Base-by-base conservation (phyloP, 78 protist genomes). In the Dictyostelium firmibasis region DNA sequence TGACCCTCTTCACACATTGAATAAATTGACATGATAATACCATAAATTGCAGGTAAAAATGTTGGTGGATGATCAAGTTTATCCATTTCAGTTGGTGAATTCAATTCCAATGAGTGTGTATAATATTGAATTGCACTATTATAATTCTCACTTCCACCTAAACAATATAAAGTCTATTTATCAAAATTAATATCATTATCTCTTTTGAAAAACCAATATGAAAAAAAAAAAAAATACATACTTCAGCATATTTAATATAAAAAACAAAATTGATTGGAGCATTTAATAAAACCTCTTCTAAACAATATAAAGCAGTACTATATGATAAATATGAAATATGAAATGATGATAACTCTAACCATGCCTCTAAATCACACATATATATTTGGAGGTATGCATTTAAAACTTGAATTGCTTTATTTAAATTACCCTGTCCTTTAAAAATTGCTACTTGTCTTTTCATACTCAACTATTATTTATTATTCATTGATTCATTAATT, bases 231-330 rank as follows among this genome's bases (percentile, higher is more conserved):
- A 35, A 9, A 47, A 47, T 67, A 60, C 79, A n/a, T 86, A 86
- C 92, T 18, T 88, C 93, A 23, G 93, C 93, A 88, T 88, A 88
- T 79, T 88, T 88, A 29, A 79, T 70, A 64, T 88, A 88, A 44
- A 78, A 50, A n/a, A 79, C 16, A 79, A 77, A 64, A 76, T 88
- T 76, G 9, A 88, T 76, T 79, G 93, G 93, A 62, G 82, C 70
- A 78, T 57, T 79, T 36, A 88, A 44, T 36, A 88, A 77, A 23
- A 88, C 36, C n/a, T 88, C 93, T 67, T 88, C 93, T 38, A 77
- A 88, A 64, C 93, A 88, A 44, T 77, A 78, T 64, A 50, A 29
- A 6, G 93, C 93, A 20, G 47, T 88, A 4, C 74, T 60, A 31
- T 78, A 78, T 18, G 76, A 41, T n/a, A 78, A 64, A 11, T 50